Evolutionary conservation across 2,329 filamentous ascomycete genomes (phyloP), one percentile per base, ranked within the genome.

Genomic region (Phaeosphaeria sp.): DNA sequence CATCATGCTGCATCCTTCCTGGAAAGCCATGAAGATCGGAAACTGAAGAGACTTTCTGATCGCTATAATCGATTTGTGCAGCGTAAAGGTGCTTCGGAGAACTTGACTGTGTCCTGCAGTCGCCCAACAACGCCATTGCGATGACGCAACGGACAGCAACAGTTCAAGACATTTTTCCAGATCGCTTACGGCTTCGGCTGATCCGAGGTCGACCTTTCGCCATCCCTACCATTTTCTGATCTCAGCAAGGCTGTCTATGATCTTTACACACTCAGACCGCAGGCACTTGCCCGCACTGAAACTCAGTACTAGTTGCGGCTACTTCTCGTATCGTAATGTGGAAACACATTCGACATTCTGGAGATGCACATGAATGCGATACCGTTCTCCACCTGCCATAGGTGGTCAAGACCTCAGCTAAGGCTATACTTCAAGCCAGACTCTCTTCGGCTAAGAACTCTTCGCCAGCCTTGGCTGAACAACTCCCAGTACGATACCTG

Each of bases 201-300:
- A 36, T 7, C 30, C 8, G 11, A 36, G 8, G 15, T 7, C 15
- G 6, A 36, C 25, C 11, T 36, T 3, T 13, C 30, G 39, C 18
- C 47, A 33, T 30, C 48, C 48, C 25, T 33, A 33, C 30, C 48
- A 50, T 50, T 50, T 30, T 21, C 48, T 20, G 22, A 9, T 50
- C 40, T 17, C 48, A 15, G 48, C 21, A 36, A 50, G 39, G 48
- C 33, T 36, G 18, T 21, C n/a, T n/a, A n/a, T n/a, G n/a, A n/a
- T n/a, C n/a, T n/a, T n/a, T n/a, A n/a, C n/a, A n/a, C 46, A 8
- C 8, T 24, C 30, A 36, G 30, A 36, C 30, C 6, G 11, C 30
- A n/a, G 6, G 15, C 30, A 13, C 30, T 13, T 36, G 30, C 30
- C 30, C 11, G 6, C 30, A 36, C 30, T 36, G 30, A 3, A 36